Evolutionary conservation across 2,329 filamentous ascomycete genomes (phyloP), one percentile per base, ranked within the genome.

Genomic region (Penicillium thymicola): DNA sequence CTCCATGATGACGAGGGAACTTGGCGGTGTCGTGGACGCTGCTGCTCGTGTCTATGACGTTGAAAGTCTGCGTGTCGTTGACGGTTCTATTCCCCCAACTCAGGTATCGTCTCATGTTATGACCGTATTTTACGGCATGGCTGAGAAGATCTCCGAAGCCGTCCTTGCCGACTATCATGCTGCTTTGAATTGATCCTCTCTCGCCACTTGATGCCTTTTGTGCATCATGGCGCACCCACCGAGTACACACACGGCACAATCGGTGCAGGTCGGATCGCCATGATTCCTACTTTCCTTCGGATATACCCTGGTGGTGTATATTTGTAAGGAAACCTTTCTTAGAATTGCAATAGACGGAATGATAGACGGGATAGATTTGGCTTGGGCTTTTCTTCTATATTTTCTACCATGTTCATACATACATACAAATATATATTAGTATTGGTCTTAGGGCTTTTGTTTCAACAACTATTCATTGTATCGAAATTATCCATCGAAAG

Each of bases 61-160:
- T 1, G 36, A 68, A n/a, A 63, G 66, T 5, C 66, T 75, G 11
- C 66, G 73, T 10, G 72, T 76, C 1, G 64, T 74, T 27, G 73
- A 76, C 55, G 71, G 72, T 8, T 74, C 71, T 42, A 67, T 72
- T 13, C 66, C 69, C 14, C 72, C 73, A 2, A 70, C 67, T 18
- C 69, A 72, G 44, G 53, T 71, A 4, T 71, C 69, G 21, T 58
- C 66, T 6, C 69, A 72, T 43, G 65, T 72, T 21, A 70, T 70
- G 67, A 66, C 59, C 4, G 55, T 69, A 1, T 69, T 70, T 36
- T 71, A 71, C 40, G 69, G 54, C 3, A 69, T 71, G 65, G 66
- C 69, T 0, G 36, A 62, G 58, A 69, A 65, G 54, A 61, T 70
- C 38, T 36, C 65, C 1, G 61, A 66, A 18, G 54, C 47, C 3